Evolutionary conservation across 2,329 filamentous ascomycete genomes (phyloP), one percentile per base, ranked within the genome.

Genomic region (Phoma herbarum): DNA sequence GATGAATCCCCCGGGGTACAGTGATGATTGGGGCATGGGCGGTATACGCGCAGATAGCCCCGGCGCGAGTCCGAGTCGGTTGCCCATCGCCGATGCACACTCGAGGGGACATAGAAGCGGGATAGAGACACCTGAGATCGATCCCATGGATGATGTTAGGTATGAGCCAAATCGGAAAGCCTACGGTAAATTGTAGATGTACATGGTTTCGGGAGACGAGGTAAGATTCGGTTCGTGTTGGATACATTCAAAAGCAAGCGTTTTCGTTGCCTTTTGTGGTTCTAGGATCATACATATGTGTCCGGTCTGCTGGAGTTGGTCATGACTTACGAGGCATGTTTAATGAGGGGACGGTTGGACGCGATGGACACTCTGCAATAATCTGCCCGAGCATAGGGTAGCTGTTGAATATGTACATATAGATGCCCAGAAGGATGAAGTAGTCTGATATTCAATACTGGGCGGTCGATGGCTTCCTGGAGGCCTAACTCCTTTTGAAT

Each of bases 1-100:
- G 6, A 20, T 54, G n/a, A 60, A 52, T 9, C 68, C 67, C 1
- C 63, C 62, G 1, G 47, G 44, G 1, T 71, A 73, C 55, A 49
- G 44, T 18, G 62, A 68, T 18, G 52, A 49, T 1, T 59, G 50
- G 55, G 55, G 55, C 7, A 31, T 48, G 28, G 28, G 14, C 5
- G 50, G 29, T 0, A 8, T 23, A 2, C 16, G 56, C 14, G 50
- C 18, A 1, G 56, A 50, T 4, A 59, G 56, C 8, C 56, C 56
- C 0, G 56, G 50, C 18, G 39, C 26, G 1, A 50, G 44, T 23
- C 56, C 56, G 0, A 14, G 56, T 1, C 12, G 48, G 1, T n/a
- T 58, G 28, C 55, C 55, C 0, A 58, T 58, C 6, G 55, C 55
- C 0, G 55, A 58, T 2, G 55, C 55, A 1, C 55, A 58, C 9